These are phyloP conservation scores for Rhodotorula sp. DNA, from an alignment of 1,284 basidiomycete species.

Conservation along the genomic window DNA sequence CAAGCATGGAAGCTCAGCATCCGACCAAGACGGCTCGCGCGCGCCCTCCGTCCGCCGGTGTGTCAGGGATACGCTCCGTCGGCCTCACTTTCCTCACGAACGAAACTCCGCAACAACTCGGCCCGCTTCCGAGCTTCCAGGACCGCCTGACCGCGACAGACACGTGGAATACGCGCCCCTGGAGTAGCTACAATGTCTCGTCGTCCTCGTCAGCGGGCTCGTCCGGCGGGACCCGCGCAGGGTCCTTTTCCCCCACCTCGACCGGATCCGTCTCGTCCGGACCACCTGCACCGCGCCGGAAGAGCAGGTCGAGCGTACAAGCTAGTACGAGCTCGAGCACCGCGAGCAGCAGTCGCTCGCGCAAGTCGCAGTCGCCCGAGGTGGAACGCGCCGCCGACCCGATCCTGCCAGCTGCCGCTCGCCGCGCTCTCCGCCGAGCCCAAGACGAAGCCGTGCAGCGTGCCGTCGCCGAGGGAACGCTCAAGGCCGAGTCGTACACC, in stretches of 20 bases:
- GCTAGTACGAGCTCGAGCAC: not conserved
- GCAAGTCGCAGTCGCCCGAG: not conserved
- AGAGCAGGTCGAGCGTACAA: not conserved
- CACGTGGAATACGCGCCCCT: constrained; percentile 3
- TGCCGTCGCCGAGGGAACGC: not conserved
- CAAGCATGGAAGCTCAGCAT: too few species aligned
- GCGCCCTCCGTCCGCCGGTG: not conserved
- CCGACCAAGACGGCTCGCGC: too few species aligned
- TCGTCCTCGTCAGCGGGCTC: not conserved
- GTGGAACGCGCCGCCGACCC: not conserved
- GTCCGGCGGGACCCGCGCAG: not conserved
- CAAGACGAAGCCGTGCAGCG: not conserved
- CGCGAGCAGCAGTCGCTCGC: not conserved
- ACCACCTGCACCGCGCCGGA: not conserved
- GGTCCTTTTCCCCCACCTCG: not conserved
- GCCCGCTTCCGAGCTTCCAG: constrained; percentile 13
- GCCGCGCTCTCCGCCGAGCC: not conserved
- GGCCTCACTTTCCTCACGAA: not conserved
- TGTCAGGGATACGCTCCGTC: not conserved
- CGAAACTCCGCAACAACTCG: not conserved
- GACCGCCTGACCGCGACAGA: constrained; percentile 12
- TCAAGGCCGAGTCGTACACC: not conserved
- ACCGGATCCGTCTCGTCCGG: not conserved
- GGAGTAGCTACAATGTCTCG: not conserved
- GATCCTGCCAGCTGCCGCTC: not conserved